These are phyloP conservation scores for Raphanus hybrid DNA, from an alignment of 441 rosid genomes.

Conservation along the genomic window DNA sequence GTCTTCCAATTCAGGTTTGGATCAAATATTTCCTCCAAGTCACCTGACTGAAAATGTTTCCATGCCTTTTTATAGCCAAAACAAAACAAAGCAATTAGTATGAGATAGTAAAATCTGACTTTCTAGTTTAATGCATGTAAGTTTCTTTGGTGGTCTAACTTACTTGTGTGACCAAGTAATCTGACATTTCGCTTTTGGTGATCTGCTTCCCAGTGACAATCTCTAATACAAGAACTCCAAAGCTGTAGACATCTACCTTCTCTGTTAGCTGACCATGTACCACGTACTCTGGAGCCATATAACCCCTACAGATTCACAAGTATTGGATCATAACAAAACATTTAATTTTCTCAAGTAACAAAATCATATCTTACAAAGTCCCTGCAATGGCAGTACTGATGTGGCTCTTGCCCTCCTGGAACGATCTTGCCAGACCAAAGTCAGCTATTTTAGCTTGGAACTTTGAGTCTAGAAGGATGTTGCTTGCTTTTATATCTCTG, in stretches of 20 bases:
- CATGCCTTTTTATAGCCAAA: slow-evolving; percentile 54
- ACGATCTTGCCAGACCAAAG: slow-evolving; percentile 92
- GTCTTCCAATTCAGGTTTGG: slow-evolving; percentile 62
- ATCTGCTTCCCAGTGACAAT: slow-evolving; percentile 79
- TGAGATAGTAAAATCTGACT: slow-evolving; percentile 7
- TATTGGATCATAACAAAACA: neutral
- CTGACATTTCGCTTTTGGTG: slow-evolving; percentile 69
- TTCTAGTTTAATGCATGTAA: neutral
- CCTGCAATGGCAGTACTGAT: slow-evolving; percentile 97
- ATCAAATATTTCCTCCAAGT: slow-evolving; percentile 70
- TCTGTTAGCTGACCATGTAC: slow-evolving; percentile 91
- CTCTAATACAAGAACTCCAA: slow-evolving; percentile 88
- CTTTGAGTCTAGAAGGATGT: slow-evolving; percentile 75
- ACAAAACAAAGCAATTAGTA: slow-evolving; percentile 12
- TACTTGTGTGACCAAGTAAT: slow-evolving; percentile 45
- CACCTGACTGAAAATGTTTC: slow-evolving; percentile 75
- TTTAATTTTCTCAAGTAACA: slow-evolving; percentile 5
- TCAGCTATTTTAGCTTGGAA: slow-evolving; percentile 90
- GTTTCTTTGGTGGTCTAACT: slow-evolving; percentile 15
- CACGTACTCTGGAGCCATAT: slow-evolving; percentile 97
- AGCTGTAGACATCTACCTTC: slow-evolving; percentile 88
- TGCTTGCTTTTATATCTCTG: slow-evolving; percentile 92
- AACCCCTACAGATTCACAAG: slow-evolving; percentile 63
- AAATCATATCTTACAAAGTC: slow-evolving; percentile 65
- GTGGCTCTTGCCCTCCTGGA: slow-evolving; percentile 85